A percentile compares a stretch with the other conserved stretches of the same genome.
These are phyloP conservation scores for Tulasnella calospora DNA, from an alignment of 768 basidiomycete genomes.

Conservation along the genomic window DNA sequence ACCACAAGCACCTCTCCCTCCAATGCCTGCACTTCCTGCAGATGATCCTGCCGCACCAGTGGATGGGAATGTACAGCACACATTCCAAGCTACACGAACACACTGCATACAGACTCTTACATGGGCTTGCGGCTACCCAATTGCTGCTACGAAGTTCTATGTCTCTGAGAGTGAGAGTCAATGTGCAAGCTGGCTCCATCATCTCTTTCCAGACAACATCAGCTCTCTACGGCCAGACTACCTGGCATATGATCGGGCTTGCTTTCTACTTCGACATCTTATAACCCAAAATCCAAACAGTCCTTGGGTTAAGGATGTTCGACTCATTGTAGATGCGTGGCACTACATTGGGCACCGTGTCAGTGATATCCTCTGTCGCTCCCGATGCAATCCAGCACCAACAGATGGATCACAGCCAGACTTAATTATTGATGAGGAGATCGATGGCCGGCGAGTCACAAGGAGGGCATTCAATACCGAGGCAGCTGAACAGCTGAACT, in stretches of 20 bases:
- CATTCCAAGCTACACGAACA: constrained; percentile 1
- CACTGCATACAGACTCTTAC: constrained; percentile 30
- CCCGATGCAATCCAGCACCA: constrained; percentile 7
- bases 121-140: constrained; percentile 34
- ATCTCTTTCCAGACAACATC: background rate
- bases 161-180: constrained; percentile 30
- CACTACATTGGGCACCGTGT: constrained; percentile 14
- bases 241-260: constrained; percentile 4
- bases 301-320: background rate
- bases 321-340: constrained; percentile 13
- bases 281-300: background rate
- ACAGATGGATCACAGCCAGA: constrained; percentile 1
- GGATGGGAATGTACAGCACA: background rate
- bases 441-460: background rate
- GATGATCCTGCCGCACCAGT: background rate
- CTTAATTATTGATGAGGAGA: background rate
- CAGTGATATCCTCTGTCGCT: background rate
- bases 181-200: background rate
- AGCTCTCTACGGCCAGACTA: background rate
- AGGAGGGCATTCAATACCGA: constrained; percentile 7
- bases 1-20: background rate
- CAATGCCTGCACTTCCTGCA: background rate
- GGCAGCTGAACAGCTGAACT: background rate
- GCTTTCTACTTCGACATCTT: background rate
- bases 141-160: constrained; percentile 33